Conservation (phyloP, 768 basidiomycete species). For the Phylloporus scabripes region DNA sequence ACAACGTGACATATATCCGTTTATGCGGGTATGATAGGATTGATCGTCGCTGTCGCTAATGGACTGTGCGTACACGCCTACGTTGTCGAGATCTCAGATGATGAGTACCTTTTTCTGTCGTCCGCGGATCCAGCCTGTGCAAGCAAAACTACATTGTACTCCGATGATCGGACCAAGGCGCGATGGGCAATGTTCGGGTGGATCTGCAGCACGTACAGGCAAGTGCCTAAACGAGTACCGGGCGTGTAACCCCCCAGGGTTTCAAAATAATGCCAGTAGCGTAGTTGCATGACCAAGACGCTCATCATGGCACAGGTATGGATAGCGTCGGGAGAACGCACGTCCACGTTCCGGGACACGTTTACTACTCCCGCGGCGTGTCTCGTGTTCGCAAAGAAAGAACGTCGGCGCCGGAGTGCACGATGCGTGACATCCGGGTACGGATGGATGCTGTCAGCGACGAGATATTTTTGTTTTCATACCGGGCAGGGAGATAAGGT, state of each 20-base stretch:
- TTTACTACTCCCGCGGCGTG: conserved; percentile 27
- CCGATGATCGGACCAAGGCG: conserved; percentile 1
- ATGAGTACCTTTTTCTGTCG: conserved; percentile 15
- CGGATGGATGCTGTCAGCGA: conserved; percentile 11
- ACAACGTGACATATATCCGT: conserved; percentile 2
- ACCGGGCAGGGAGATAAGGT: conserved; percentile 27
- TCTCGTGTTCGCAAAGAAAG: conserved; percentile 19
- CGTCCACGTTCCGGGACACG: conserved; percentile 10
- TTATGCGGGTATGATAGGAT: not conserved
- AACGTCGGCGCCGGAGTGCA: conserved; percentile 8
- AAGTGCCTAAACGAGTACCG: not conserved
- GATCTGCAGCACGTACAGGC: conserved; percentile 8
- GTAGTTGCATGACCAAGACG: not conserved
- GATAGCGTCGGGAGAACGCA: not conserved
- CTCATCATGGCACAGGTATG: not conserved
- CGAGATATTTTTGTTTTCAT: conserved; percentile 7
- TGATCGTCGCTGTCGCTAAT: conserved; percentile 24
- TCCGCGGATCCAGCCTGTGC: conserved; percentile 24
- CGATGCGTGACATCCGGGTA: conserved; percentile 17
- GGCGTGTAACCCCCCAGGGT: not conserved
- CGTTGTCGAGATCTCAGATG: conserved; percentile 16
- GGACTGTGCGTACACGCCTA: conserved; percentile 8
- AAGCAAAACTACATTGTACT: not conserved
- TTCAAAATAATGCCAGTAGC: not conserved
- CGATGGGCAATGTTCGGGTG: not conserved